phyloP scores from a whole-genome alignment of 2,329 filamentous ascomycete genomes.

The Aureobasidium sp. region DNA sequence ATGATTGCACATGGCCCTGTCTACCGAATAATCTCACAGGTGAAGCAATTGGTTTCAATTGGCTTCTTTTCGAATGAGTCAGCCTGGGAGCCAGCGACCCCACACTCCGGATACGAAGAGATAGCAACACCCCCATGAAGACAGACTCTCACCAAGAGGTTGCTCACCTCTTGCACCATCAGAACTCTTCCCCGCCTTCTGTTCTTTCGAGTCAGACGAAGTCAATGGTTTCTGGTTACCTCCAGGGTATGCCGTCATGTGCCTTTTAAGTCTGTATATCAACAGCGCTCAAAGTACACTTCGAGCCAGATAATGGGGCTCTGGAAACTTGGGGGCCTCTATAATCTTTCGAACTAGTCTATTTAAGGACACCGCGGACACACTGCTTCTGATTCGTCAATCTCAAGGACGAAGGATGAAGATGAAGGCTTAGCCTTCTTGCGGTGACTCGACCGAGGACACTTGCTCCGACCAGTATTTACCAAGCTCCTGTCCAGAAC shows the following conservation, averaged over 20 bases:
- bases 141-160: too few relatives aligned
- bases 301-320: too few relatives aligned
- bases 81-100: not conserved
- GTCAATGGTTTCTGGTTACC: too few relatives aligned
- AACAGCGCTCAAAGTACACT: too few relatives aligned
- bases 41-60: not conserved
- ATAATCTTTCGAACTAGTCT: too few relatives aligned
- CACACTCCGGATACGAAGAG: not conserved
- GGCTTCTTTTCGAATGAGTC: conserved; percentile 1
- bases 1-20: conserved; percentile 1
- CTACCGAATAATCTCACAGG: not conserved
- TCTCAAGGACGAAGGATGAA: not conserved
- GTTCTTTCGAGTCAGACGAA: too few relatives aligned
- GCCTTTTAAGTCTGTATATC: too few relatives aligned
- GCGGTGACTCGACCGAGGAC: conserved; percentile 9
- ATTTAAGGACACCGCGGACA: conserved; percentile 4
- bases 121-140: not conserved
- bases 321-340: too few relatives aligned
- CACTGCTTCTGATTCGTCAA: not conserved
- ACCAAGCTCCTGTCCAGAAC: conserved; percentile 10
- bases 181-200: too few relatives aligned
- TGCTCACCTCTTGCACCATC: too few relatives aligned
- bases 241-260: too few relatives aligned
- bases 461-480: conserved; percentile 1
- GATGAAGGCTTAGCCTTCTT: conserved; percentile 1